Percentiles rank a stretch among this genome's conserved stretches.
Evolutionary conservation across 352 stramenopile genomes (phyloP).

Genomic region (Pythium utonaiense): DNA sequence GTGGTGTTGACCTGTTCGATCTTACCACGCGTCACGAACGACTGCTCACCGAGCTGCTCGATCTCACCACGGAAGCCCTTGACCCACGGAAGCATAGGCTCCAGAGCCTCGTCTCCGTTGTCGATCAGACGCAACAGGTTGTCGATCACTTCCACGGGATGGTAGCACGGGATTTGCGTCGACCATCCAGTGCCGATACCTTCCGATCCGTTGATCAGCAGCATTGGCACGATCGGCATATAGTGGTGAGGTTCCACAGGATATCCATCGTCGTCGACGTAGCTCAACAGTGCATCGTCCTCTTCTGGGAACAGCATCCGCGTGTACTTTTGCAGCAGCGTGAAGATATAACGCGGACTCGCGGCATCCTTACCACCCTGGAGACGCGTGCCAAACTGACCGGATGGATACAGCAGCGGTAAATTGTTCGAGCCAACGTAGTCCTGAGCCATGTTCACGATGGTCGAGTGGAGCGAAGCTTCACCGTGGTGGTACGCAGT

Average conservation of each 20-base stretch:
- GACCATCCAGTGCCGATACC: slow-evolving; percentile 99
- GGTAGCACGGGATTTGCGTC: slow-evolving; percentile 93
- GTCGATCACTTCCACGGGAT: slow-evolving; percentile 95
- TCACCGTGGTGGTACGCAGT: slow-evolving; percentile 99
- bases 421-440: slow-evolving; percentile 99
- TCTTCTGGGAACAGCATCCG: slow-evolving; percentile 97
- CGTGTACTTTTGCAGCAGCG: slow-evolving; percentile 94
- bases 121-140: slow-evolving; percentile 89
- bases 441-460: slow-evolving; percentile 99
- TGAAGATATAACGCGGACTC: slow-evolving; percentile 99
- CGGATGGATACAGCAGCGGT: slow-evolving; percentile 94
- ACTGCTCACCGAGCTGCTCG: slow-evolving; percentile 51
- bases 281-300: slow-evolving; percentile 96
- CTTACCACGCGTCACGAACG: slow-evolving; percentile 72
- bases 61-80: slow-evolving; percentile 95
- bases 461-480: slow-evolving; percentile 95
- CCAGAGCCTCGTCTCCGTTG: slow-evolving; percentile 41
- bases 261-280: slow-evolving; percentile 98
- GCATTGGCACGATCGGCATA: slow-evolving; percentile 94
- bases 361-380: slow-evolving; percentile 98
- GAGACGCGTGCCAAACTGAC: slow-evolving; percentile 98
- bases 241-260: slow-evolving; percentile 98
- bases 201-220: slow-evolving; percentile 98
- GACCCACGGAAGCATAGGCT: slow-evolving; percentile 93
- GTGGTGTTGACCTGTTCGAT: slow-evolving; percentile 84